phyloP scores from a whole-genome alignment of 192 early-diverging fungal genomes.

The Umbelopsis sp. region DNA sequence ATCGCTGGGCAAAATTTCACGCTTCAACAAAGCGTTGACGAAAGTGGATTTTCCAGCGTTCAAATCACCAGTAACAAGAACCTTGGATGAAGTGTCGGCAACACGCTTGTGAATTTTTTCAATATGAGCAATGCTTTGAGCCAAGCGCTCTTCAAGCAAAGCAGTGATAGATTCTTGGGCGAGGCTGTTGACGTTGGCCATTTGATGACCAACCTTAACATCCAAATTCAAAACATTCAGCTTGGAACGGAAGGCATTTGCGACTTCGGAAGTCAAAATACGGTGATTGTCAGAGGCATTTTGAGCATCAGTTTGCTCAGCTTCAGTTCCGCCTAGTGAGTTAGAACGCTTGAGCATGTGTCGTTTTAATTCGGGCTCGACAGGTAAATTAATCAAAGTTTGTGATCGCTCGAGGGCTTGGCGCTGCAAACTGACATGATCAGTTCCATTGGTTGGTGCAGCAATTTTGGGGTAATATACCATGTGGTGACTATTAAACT shows the following conservation, averaged over 20 bases:
- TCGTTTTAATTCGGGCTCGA: not conserved
- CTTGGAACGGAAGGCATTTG: slow-evolving; percentile 33
- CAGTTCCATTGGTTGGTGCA: not conserved
- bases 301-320: not conserved
- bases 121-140: slow-evolving; percentile 73
- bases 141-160: slow-evolving; percentile 69
- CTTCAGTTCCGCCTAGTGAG: slow-evolving; percentile 8
- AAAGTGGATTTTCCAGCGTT: slow-evolving; percentile 98
- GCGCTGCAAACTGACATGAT: slow-evolving; percentile 7
- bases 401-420: slow-evolving; percentile 20
- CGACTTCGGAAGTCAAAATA: slow-evolving; percentile 30
- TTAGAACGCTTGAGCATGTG: slow-evolving; percentile 9
- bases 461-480: slow-evolving; percentile 61
- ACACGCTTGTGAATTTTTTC: slow-evolving; percentile 85
- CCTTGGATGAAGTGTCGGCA: slow-evolving; percentile 88
- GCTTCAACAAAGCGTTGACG: slow-evolving; percentile 92
- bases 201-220: slow-evolving; percentile 66
- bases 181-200: slow-evolving; percentile 63
- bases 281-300: slow-evolving; percentile 22
- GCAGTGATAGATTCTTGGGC: slow-evolving; percentile 73
- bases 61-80: slow-evolving; percentile 96
- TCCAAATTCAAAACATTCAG: slow-evolving; percentile 71
- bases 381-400: not conserved
- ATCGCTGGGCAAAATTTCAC: slow-evolving; percentile 90
- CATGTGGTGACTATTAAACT: slow-evolving; percentile 68